Evolutionary conservation across 2,329 filamentous ascomycete species (phyloP).

Genomic region (Trichoderma koningiopsis): DNA sequence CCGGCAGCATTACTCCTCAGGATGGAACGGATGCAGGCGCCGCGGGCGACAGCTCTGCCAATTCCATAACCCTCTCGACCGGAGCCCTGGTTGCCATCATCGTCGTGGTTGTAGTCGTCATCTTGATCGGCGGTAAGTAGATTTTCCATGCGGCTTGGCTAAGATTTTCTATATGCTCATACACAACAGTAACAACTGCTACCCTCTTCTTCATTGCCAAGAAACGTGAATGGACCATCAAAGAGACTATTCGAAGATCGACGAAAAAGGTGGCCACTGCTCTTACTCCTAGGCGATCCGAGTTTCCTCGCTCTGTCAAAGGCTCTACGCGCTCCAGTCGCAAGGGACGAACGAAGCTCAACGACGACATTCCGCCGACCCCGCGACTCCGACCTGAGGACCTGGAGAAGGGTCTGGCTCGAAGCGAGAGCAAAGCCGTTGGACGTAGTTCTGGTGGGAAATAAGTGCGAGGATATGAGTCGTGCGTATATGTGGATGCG

Average conservation of each 20-base stretch:
- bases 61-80: constrained; percentile 63
- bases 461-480: neutral
- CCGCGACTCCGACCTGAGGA: constrained; percentile 57
- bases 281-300: constrained; percentile 62
- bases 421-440: constrained; percentile 42
- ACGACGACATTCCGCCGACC: constrained; percentile 61
- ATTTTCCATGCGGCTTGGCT: neutral
- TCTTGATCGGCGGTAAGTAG: constrained; percentile 68
- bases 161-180: constrained; percentile 26
- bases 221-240: constrained; percentile 80
- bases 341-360: constrained; percentile 48
- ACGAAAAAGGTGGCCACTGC: constrained; percentile 62
- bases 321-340: constrained; percentile 37
- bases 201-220: constrained; percentile 79
- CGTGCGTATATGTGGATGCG: neutral
- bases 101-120: constrained; percentile 67
- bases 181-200: constrained; percentile 58
- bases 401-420: constrained; percentile 58
- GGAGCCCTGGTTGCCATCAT: constrained; percentile 75
- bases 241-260: constrained; percentile 70
- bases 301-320: constrained; percentile 63
- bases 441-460: constrained; percentile 28
- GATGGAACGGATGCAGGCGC: constrained; percentile 64
- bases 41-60: constrained; percentile 60
- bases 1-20: constrained; percentile 39